Conservation (phyloP, 176 grass and related monocot species). For the Carex myosuroides region DNA sequence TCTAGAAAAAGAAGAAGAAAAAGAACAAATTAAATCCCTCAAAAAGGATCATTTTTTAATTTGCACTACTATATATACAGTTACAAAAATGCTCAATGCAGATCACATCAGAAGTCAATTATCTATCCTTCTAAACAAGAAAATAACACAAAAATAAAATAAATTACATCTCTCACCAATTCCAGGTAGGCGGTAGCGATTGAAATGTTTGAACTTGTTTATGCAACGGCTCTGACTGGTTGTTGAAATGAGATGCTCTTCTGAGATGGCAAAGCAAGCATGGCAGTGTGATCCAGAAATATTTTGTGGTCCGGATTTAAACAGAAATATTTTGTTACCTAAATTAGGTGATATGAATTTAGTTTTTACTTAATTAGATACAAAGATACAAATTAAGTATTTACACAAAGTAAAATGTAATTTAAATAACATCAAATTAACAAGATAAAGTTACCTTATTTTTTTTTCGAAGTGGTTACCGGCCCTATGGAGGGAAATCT, state of each 20-base stretch:
- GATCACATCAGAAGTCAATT: background rate
- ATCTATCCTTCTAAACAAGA: background rate
- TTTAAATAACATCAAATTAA: too few relatives aligned
- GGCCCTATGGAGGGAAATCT: too few relatives aligned
- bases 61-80: constrained; percentile 17
- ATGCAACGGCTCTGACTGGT: constrained; percentile 35
- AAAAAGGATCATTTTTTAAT: background rate
- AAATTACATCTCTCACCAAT: constrained; percentile 9
- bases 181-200: background rate
- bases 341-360: too few relatives aligned
- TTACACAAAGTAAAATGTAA: too few relatives aligned
- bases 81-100: constrained; percentile 8
- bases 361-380: too few relatives aligned
- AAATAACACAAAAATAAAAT: constrained; percentile 10
- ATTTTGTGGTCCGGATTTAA: too few relatives aligned
- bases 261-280: constrained; percentile 92
- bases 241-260: constrained; percentile 77
- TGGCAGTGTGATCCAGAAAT: constrained; percentile 92
- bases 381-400: too few relatives aligned
- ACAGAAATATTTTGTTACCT: too few relatives aligned
- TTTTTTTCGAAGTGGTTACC: too few relatives aligned
- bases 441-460: too few relatives aligned
- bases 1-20: background rate
- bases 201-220: background rate
- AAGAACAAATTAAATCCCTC: background rate